phyloP scores from a whole-genome alignment of 1,284 basidiomycete genomes.

The Austroboletus niveus region DNA sequence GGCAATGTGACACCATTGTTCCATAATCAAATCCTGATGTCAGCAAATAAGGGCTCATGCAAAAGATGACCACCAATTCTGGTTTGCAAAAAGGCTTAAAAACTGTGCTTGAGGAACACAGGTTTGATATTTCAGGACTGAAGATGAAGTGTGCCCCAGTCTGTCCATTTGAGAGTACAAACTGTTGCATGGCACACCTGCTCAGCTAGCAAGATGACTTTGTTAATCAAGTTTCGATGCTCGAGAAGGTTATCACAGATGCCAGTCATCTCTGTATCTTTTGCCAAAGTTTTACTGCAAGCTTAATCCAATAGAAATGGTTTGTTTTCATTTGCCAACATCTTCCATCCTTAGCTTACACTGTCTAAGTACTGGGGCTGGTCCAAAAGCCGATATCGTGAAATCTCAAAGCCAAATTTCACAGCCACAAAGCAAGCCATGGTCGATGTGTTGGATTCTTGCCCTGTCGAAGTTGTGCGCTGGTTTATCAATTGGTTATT shows the following conservation, averaged over 20 bases:
- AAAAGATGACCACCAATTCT: background rate
- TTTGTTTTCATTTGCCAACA: background rate
- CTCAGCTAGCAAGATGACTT: slow-evolving; percentile 15
- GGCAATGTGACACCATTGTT: background rate
- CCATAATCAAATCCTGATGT: background rate
- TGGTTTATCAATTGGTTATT: slow-evolving; percentile 29
- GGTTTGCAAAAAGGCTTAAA: slow-evolving; percentile 32
- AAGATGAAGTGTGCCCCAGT: slow-evolving; percentile 32
- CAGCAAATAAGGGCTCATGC: background rate
- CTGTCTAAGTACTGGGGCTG: slow-evolving; percentile 32
- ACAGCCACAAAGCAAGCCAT: slow-evolving; percentile 23
- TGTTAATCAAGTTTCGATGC: slow-evolving; percentile 11
- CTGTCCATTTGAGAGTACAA: slow-evolving; percentile 25
- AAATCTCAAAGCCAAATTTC: slow-evolving; percentile 28
- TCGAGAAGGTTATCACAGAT: slow-evolving; percentile 13
- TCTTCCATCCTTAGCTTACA: no score
- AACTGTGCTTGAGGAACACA: slow-evolving; percentile 32
- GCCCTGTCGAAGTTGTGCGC: background rate
- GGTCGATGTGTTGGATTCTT: slow-evolving; percentile 20
- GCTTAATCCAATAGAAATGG: slow-evolving; percentile 19
- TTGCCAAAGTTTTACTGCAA: slow-evolving; percentile 28
- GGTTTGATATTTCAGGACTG: slow-evolving; percentile 26
- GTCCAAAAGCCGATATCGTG: slow-evolving; percentile 28
- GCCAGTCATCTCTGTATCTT: slow-evolving; percentile 21
- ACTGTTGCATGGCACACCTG: slow-evolving; percentile 27